Evolutionary conservation across 225 moss, liverwort and hornwort genomes (phyloP), one percentile per base, ranked within the genome.

Genomic region (Polytrichum commune): DNA sequence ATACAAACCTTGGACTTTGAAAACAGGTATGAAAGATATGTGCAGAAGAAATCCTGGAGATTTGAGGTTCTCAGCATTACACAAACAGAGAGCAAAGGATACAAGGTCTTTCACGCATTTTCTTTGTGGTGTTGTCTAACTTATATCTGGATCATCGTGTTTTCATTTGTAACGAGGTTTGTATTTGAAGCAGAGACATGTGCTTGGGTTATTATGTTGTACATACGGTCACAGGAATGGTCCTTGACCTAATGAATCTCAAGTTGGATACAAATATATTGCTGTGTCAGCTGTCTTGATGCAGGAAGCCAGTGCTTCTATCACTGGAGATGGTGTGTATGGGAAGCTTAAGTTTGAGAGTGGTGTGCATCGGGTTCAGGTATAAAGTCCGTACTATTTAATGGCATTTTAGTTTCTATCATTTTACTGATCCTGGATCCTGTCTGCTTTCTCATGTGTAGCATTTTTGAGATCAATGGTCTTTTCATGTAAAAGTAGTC

Each of bases 231-330:
- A 13, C 16, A 46, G 46, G 46, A 46, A 46, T 46, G 46, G 16
- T 46, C 46, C 13, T 46, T 46, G 46, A 46, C 46, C 46, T 46
- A 46, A 16, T 46, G 46, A 16, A 46, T 13, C 28, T 27, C 64
- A 64, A 29, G 27, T 18, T 18, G 68, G 60, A 62, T 8, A 27
- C 10, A 64, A 27, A 18, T 27, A 26, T 24, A 64, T 29, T 64
- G 29, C 18, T 64, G 24, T 64, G 64, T 64, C 28, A 23, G 26
- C 5, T 29, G 8, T 54, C 60, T 28, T 68, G 65, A 64, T 78
- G 77, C 90, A 98, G 92, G 97, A 94, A 98, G 97, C 92, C 68
- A 94, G 94, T 91, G 97, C 94, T 9, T 94, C 92, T 27, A 94
- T 98, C 56, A 91, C 88, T 33, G 97, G 97, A 72, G 86, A 84